Percentiles rank a stretch among this genome's conserved stretches.
These are phyloP conservation scores for Aphanoascus verrucosus DNA, from an alignment of 2,329 filamentous ascomycete genomes.

Conservation along the genomic window DNA sequence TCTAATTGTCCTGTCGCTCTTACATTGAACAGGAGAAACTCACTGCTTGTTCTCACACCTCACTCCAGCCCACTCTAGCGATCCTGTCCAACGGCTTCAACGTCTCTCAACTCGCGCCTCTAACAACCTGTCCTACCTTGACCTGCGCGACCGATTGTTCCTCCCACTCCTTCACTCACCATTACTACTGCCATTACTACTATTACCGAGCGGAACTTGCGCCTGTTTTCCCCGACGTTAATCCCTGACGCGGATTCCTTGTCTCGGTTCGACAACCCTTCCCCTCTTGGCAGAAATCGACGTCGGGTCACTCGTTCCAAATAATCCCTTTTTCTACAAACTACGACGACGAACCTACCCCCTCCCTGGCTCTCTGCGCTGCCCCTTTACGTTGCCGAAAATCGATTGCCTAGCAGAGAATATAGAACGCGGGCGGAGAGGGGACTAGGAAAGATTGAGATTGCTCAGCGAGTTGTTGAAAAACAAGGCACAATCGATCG, in stretches of 20 bases:
- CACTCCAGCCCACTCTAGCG: neutral
- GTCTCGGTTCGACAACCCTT: slow-evolving; percentile 8
- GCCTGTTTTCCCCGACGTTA: slow-evolving; percentile 4
- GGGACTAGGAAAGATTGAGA: too few relatives aligned
- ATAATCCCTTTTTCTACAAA: too few relatives aligned
- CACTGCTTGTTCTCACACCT: neutral
- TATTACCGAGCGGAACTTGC: slow-evolving; percentile 7
- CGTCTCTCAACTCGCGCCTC: neutral
- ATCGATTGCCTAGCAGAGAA: too few relatives aligned
- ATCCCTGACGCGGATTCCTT: slow-evolving; percentile 7
- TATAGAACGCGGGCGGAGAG: neutral
- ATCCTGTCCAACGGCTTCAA: neutral
- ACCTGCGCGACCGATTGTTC: neutral
- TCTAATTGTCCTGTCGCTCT: too few relatives aligned
- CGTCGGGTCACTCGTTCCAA: neutral
- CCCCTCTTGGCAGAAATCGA: neutral
- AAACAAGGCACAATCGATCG: neutral
- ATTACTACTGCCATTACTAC: neutral
- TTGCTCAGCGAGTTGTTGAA: too few relatives aligned
- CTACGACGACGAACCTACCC: too few relatives aligned
- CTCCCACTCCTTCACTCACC: neutral
- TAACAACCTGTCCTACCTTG: neutral
- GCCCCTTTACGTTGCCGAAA: too few relatives aligned
- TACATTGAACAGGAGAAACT: neutral
- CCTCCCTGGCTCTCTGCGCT: neutral